Percentiles rank a stretch among this genome's conserved stretches.
phyloP scores from a whole-genome alignment of 257 asterid genomes.

The Parsonsia alboflavescens region DNA sequence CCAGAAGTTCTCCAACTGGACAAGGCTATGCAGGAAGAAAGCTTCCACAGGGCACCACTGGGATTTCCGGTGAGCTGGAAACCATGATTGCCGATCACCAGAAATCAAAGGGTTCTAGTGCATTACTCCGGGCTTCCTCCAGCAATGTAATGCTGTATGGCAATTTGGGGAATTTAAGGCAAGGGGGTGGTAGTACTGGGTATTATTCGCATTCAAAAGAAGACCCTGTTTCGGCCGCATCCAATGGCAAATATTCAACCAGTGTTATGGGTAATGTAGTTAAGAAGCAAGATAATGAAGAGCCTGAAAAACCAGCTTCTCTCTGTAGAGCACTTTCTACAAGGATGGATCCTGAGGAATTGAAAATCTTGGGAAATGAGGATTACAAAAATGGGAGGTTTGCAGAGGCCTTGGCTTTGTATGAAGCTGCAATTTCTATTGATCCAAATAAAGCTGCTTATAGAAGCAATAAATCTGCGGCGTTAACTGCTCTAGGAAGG shows the following conservation, averaged over 20 bases:
- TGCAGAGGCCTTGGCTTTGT: conserved; percentile 80
- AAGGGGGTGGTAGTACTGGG: conserved; percentile 32
- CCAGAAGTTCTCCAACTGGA: conserved; percentile 12
- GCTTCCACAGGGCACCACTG: conserved; percentile 34
- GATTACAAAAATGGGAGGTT: conserved; percentile 91
- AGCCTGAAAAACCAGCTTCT: conserved; percentile 38
- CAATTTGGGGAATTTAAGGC: conserved; percentile 64
- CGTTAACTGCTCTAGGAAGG: conserved; percentile 80
- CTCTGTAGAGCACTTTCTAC: conserved; percentile 85
- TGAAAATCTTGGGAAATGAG: conserved; percentile 90
- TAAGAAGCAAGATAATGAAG: conserved; percentile 34
- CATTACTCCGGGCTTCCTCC: conserved; percentile 66
- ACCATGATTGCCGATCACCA: conserved; percentile 73
- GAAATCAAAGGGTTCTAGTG: conserved; percentile 38
- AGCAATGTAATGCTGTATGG: conserved; percentile 61
- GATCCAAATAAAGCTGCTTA: conserved; percentile 92
- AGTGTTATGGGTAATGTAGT: conserved; percentile 53
- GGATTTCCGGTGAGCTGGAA: conserved; percentile 67
- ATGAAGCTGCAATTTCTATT: conserved; percentile 89
- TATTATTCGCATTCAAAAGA: conserved; percentile 30
- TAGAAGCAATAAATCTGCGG: conserved; percentile 94
- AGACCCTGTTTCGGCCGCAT: conserved; percentile 12
- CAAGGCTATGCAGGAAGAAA: conserved; percentile 39
- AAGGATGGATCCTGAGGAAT: conserved; percentile 85
- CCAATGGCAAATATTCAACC: conserved; percentile 27